These are phyloP conservation scores for Teunomyces tritomae DNA, from an alignment of 805 yeast genomes.

Conservation along the genomic window DNA sequence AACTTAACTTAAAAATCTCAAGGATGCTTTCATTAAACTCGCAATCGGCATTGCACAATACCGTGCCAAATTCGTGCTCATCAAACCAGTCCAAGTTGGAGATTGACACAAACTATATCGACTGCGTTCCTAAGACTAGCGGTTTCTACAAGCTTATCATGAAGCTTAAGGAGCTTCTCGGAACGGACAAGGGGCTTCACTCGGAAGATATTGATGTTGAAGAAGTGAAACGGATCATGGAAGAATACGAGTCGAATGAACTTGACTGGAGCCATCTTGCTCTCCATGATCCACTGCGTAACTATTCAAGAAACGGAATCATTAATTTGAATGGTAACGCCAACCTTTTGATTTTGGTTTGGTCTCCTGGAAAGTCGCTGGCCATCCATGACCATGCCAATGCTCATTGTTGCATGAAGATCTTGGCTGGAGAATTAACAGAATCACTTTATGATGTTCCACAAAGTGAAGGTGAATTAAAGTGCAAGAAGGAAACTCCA, in stretches of 20 bases:
- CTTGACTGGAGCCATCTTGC: slow-evolving; percentile 62
- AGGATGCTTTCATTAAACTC: slow-evolving; percentile 2
- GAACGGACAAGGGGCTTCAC: slow-evolving; percentile 32
- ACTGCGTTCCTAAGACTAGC: slow-evolving; percentile 4
- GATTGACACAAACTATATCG: slow-evolving; percentile 1
- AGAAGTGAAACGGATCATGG: slow-evolving; percentile 45
- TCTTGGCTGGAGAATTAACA: slow-evolving; percentile 54
- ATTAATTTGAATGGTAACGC: slow-evolving; percentile 70
- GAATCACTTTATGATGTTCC: slow-evolving; percentile 61
- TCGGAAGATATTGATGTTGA: slow-evolving; percentile 53
- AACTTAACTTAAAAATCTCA: too few species aligned
- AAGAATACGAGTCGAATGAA: slow-evolving; percentile 44
- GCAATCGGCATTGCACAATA: neutral
- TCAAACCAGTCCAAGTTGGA: slow-evolving; percentile 3
- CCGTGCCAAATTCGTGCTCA: slow-evolving; percentile 1
- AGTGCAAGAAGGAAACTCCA: slow-evolving; percentile 22
- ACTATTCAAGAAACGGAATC: slow-evolving; percentile 70
- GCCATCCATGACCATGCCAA: slow-evolving; percentile 73
- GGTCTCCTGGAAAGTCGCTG: slow-evolving; percentile 66
- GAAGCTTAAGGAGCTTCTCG: slow-evolving; percentile 25
- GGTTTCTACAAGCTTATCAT: slow-evolving; percentile 24
- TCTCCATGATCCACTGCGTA: slow-evolving; percentile 46
- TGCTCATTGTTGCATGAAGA: slow-evolving; percentile 75
- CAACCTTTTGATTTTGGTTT: slow-evolving; percentile 61
- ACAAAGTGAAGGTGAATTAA: slow-evolving; percentile 23